Evolutionary conservation across 257 asterid genomes (phyloP).

Genomic region (Primulina eburnea): DNA sequence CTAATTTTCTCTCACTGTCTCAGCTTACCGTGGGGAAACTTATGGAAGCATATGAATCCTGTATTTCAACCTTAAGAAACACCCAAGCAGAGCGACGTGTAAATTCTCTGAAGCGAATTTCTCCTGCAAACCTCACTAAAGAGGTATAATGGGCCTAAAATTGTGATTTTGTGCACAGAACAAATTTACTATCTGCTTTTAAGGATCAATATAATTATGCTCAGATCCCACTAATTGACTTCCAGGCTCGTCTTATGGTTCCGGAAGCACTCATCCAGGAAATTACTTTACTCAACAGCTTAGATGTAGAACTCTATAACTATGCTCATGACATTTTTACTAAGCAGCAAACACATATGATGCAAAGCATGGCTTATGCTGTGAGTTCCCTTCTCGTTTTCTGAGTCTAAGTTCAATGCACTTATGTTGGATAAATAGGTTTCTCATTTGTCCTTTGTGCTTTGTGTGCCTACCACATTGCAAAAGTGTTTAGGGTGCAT

Average conservation of each 20-base stretch:
- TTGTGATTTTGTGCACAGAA: neutral
- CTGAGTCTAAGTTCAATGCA: constrained; percentile 1
- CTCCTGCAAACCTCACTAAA: constrained; percentile 85
- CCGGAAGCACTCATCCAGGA: constrained; percentile 56
- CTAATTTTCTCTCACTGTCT: constrained; percentile 29
- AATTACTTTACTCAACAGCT: constrained; percentile 60
- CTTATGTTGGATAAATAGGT: neutral
- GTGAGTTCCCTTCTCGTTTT: constrained; percentile 45
- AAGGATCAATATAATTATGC: neutral
- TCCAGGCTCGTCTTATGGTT: constrained; percentile 67
- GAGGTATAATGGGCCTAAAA: constrained; percentile 47
- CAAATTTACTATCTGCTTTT: constrained; percentile 6
- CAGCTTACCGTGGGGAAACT: constrained; percentile 75
- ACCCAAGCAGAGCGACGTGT: constrained; percentile 62
- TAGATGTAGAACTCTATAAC: constrained; percentile 68
- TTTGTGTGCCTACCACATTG: neutral
- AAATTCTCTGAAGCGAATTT: constrained; percentile 58
- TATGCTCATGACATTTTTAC: constrained; percentile 64
- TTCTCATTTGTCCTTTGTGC: neutral
- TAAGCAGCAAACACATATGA: constrained; percentile 49
- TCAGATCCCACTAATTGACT: neutral
- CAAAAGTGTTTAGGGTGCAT: neutral
- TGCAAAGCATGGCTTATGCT: constrained; percentile 29
- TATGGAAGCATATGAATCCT: constrained; percentile 61
- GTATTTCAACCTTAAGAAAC: constrained; percentile 51